phyloP scores from a whole-genome alignment of 1,284 basidiomycete species.

The Cerioporus squamosus region DNA sequence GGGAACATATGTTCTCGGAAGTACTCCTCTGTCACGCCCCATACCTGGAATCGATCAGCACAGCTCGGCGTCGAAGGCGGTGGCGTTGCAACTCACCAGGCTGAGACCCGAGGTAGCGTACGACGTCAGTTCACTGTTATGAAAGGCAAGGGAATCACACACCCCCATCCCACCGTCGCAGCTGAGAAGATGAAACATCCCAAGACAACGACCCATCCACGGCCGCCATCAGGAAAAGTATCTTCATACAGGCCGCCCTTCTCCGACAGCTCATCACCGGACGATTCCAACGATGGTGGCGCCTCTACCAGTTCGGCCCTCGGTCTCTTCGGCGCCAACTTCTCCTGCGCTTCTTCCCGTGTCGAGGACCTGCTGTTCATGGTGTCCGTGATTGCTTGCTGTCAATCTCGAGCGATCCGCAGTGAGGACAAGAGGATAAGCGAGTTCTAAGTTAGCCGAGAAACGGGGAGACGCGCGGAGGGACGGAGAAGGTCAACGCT shows the following conservation, averaged over 20 bases:
- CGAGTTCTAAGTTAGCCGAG: too few relatives aligned
- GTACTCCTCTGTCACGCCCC: conserved; percentile 33
- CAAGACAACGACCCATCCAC: conserved; percentile 26
- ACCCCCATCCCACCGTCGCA: conserved; percentile 27
- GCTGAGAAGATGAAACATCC: conserved; percentile 28
- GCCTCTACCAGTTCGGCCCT: neutral
- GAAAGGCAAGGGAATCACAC: conserved; percentile 10
- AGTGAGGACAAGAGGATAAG: too few relatives aligned
- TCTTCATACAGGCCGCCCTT: conserved; percentile 3
- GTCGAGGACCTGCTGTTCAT: too few relatives aligned
- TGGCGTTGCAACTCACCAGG: neutral
- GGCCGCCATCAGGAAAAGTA: conserved; percentile 20
- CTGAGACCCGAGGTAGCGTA: neutral
- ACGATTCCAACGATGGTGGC: neutral
- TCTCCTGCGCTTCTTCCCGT: too few relatives aligned
- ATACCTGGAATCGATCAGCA: conserved; percentile 20
- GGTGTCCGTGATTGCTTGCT: too few relatives aligned
- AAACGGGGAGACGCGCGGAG: too few relatives aligned
- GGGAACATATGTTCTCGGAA: conserved; percentile 28
- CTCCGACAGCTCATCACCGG: neutral
- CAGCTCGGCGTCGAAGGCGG: neutral
- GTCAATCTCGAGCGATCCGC: too few relatives aligned
- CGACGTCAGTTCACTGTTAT: neutral
- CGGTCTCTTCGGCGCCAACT: too few relatives aligned
- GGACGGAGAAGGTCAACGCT: too few relatives aligned